phyloP scores from a whole-genome alignment of 202 grass and related monocot genomes.

The Schoenoplectus triqueter region DNA sequence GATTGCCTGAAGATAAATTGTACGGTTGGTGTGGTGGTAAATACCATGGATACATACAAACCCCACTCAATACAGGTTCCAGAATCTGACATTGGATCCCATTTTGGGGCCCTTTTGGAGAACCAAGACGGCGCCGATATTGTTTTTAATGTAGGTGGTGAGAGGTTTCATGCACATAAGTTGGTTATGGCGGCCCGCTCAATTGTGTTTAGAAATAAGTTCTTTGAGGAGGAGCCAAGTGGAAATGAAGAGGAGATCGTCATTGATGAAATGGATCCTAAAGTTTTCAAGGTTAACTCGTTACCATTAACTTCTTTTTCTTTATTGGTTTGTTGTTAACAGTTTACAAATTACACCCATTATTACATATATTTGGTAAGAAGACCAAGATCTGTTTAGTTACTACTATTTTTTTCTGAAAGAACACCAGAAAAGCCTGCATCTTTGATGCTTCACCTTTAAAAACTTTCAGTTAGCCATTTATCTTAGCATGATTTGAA shows the following conservation, averaged over 20 bases:
- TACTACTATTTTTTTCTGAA: background rate
- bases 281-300: slow-evolving; percentile 75
- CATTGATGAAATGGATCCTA: slow-evolving; percentile 81
- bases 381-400: background rate
- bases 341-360: background rate
- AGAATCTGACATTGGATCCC: slow-evolving; percentile 85
- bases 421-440: background rate
- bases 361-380: slow-evolving; percentile 15
- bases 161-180: slow-evolving; percentile 93
- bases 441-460: background rate
- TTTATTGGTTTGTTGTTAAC: slow-evolving; percentile 12
- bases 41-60: slow-evolving; percentile 72
- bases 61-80: slow-evolving; percentile 77
- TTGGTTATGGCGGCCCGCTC: slow-evolving; percentile 88
- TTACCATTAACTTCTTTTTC: slow-evolving; percentile 29
- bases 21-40: slow-evolving; percentile 87
- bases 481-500: too few relatives aligned
- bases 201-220: slow-evolving; percentile 66
- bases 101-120: slow-evolving; percentile 84
- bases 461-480: too few relatives aligned
- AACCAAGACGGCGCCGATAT: slow-evolving; percentile 83
- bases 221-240: slow-evolving; percentile 52
- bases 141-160: slow-evolving; percentile 79
- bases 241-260: slow-evolving; percentile 53
- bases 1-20: slow-evolving; percentile 99